Base-by-base conservation (phyloP, 768 basidiomycete genomes). In the Agaricus subrufescens region DNA sequence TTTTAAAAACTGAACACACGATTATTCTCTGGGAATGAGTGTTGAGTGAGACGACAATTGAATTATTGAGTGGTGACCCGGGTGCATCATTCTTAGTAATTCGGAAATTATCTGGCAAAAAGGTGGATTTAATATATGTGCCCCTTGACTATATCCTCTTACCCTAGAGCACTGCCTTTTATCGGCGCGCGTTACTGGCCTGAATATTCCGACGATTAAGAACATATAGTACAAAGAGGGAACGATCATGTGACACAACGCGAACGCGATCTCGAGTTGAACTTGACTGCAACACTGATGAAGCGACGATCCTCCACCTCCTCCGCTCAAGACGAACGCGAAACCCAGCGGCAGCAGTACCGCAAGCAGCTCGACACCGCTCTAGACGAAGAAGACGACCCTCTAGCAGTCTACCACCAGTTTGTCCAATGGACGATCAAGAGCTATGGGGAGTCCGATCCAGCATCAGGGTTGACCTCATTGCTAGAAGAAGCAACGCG, bases 351-450 rank as follows among this genome's bases (percentile, higher is more conserved):
- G 38, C 69, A 72, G 51, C 63, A 63, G 56, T 75, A 73, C 56
- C 69, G 64, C 52, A 67, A 71, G 7, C 67, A 70, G 45, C 67
- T 92, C 31, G 73, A 69, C 6, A 77, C 75, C 37, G 84, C 84
- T 0, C 73, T 85, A 14, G 75, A 75, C 11, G 88, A 89, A 59
- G 91, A 91, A 56, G 88, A 89, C 59, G 97, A 98, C 65, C 89
- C 94, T 3, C 79, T 98, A 26, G 87, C 89, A 1, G 80, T 86
- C 1, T 96, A 94, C 61, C 81, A 90, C 67, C 78, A 86, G 66
- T 97, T 94, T 70, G 84, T 98, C 50, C 83, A 90, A 59, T 98
- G 94, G 91, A 94, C 88, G 34, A 73, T 87, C 57, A 85, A 92
- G 61, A 84, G 83, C 63, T 94, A 95, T 45, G 76, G 82, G 46